phyloP scores from a whole-genome alignment of 1,139 yeast species.

The Kodamaea fungicola region DNA sequence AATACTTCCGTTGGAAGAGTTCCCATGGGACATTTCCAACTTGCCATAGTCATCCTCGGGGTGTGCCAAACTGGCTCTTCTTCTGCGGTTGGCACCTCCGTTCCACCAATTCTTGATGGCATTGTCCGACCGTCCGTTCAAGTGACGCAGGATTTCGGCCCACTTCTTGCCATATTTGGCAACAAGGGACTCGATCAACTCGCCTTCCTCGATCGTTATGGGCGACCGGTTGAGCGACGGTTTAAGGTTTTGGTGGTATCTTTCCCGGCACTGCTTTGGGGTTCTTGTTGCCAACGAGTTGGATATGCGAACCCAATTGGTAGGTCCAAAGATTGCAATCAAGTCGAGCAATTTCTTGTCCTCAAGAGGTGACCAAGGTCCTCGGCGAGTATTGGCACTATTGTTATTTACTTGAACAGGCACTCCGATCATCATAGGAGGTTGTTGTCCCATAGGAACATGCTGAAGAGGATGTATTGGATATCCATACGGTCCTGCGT shows the following conservation, averaged over 20 bases:
- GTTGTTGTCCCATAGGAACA: constrained; percentile 1
- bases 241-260: constrained; percentile 88
- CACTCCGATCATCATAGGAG: constrained; percentile 5
- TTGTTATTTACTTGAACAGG: constrained; percentile 7
- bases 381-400: constrained; percentile 35
- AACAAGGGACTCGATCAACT: constrained; percentile 73
- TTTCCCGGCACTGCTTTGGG: constrained; percentile 89
- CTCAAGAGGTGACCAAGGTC: constrained; percentile 91
- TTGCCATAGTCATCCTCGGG: constrained; percentile 3
- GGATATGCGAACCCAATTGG: constrained; percentile 87
- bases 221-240: constrained; percentile 81
- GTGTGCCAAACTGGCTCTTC: constrained; percentile 41
- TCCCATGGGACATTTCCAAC: neutral
- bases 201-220: constrained; percentile 82
- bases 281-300: constrained; percentile 72
- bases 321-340: constrained; percentile 73
- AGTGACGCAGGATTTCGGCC: constrained; percentile 91
- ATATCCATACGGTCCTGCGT: constrained; percentile 1
- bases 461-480: constrained; percentile 5
- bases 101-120: constrained; percentile 98
- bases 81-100: constrained; percentile 80
- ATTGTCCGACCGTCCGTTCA: constrained; percentile 84
- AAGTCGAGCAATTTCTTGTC: constrained; percentile 70
- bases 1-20: neutral
- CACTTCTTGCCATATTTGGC: constrained; percentile 81